These are phyloP conservation scores for Tephrocybe sp. DNA, from an alignment of 768 basidiomycete genomes.

Conservation along the genomic window DNA sequence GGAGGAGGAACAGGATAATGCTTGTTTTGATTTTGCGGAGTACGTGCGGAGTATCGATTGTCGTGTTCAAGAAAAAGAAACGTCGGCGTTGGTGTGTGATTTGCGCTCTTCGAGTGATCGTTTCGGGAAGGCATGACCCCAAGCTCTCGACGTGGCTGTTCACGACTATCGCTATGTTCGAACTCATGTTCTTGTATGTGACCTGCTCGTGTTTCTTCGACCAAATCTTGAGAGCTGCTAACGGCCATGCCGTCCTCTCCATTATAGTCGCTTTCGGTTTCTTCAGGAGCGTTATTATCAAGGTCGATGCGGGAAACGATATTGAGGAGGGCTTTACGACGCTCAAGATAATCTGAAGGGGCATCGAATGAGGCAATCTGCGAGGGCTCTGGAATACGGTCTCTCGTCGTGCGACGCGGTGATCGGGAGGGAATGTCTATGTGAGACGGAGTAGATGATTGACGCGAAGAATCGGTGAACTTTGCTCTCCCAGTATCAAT, in stretches of 20 bases:
- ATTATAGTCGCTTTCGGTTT: slow-evolving; percentile 28
- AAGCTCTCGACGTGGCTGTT: background rate
- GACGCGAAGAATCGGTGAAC: background rate
- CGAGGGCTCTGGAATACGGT: background rate
- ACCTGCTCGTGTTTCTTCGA: background rate
- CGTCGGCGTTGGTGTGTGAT: slow-evolving; percentile 20
- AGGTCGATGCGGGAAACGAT: slow-evolving; percentile 31
- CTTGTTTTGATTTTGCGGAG: background rate
- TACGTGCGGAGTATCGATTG: slow-evolving; percentile 3
- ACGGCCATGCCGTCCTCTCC: slow-evolving; percentile 35
- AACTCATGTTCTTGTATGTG: slow-evolving; percentile 14
- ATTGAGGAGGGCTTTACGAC: slow-evolving; percentile 33
- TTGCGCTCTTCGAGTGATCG: slow-evolving; percentile 23
- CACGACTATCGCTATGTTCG: slow-evolving; percentile 27
- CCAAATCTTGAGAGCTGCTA: slow-evolving; percentile 25
- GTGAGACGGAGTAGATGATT: background rate
- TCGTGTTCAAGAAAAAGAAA: slow-evolving; percentile 16
- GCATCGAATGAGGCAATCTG: slow-evolving; percentile 10
- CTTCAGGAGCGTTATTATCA: slow-evolving; percentile 2
- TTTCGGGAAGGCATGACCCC: slow-evolving; percentile 8
- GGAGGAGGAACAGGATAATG: slow-evolving; percentile 10
- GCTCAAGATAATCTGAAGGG: slow-evolving; percentile 20
- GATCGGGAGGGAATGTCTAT: background rate
- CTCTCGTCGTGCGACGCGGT: background rate
- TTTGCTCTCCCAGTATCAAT: slow-evolving; percentile 5